Base-by-base conservation (phyloP, 306 rosid genomes). In the Prinsepia uniflora region DNA sequence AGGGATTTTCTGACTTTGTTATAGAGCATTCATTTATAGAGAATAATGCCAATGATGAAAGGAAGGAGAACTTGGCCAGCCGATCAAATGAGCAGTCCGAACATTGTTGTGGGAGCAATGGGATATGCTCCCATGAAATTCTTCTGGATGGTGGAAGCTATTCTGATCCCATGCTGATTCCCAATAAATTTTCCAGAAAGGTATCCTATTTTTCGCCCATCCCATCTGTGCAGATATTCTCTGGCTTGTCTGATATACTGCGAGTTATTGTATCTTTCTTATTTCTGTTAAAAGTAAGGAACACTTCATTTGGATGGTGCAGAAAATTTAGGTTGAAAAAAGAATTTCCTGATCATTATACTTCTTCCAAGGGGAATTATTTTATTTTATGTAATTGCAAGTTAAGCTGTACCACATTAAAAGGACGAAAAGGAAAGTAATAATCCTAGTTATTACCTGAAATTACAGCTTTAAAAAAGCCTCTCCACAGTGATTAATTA, bases 51-150 rank as follows among this genome's bases (percentile, higher is more conserved):
- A 75, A 77, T 70, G 84, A 58, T 62, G 72, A 73, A 53, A 69
- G 81, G 81, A 55, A 22, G n/a, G 81, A 59, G 68, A 77, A 63
- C 76, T 66, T 63, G n/a, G 52, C 65, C 81, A 68, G 70, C 61
- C 86, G 71, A 74, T 74, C 88, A 70, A 79, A 77, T 36, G 83
- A 76, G 41, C 48, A 53, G 58, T 61, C 79, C 72, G 86, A 81
- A 74, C 69, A 50, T 48, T 89, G 88, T 80, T 87, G 95, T 82
- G 90, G 88, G 60, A 81, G 70, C 58, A 84, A 89, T 75, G 97
- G 98, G 68, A 90, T 93, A 80, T 90, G 87, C 81, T 90, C 98
- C 70, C 91, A 94, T 75, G 97, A 91, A 74, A 89, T 91, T 79
- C 97, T 94, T 54, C 89, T 70, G 73, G 84, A 94, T 73, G 86